These are phyloP conservation scores for Cyclotella atomus DNA, from an alignment of 108 stramenopile genomes.

Conservation along the genomic window DNA sequence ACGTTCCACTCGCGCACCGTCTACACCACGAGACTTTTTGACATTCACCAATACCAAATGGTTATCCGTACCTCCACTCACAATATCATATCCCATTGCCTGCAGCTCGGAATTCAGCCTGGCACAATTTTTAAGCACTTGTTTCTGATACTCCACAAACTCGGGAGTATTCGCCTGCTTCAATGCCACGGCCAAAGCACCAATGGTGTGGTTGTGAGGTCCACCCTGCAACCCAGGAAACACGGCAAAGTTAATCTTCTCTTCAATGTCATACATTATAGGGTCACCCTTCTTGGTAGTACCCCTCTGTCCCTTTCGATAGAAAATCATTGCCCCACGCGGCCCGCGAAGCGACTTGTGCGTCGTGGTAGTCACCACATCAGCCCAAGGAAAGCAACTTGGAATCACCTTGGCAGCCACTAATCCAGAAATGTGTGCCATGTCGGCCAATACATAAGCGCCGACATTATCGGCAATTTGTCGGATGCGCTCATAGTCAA, in stretches of 20 bases:
- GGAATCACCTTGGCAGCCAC: constrained; percentile 96
- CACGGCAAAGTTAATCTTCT: constrained; percentile 98
- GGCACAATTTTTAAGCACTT: constrained; percentile 83
- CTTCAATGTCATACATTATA: constrained; percentile 96
- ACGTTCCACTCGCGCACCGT: constrained; percentile 98
- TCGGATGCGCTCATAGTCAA: constrained; percentile 99
- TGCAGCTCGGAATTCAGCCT: constrained; percentile 80
- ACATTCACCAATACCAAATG: constrained; percentile 98
- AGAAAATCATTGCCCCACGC: constrained; percentile 99
- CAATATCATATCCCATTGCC: constrained; percentile 90
- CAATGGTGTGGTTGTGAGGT: constrained; percentile 99
- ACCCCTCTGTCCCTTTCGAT: constrained; percentile 87
- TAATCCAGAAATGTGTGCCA: constrained; percentile 99
- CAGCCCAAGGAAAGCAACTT: constrained; percentile 96
- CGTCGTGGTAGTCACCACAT: constrained; percentile 99
- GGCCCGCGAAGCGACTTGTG: constrained; percentile 99
- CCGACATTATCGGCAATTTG: constrained; percentile 92
- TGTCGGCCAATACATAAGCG: constrained; percentile 97
- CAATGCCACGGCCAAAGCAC: constrained; percentile 95
- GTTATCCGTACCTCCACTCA: constrained; percentile 99
- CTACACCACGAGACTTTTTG: constrained; percentile 88
- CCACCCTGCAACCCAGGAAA: constrained; percentile 99
- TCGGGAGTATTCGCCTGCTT: constrained; percentile 93
- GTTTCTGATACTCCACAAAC: constrained; percentile 97
- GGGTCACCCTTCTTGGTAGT: constrained; percentile 94